Base-by-base conservation (phyloP, 2,329 filamentous ascomycete species). In the Paraphaeosphaeria minitans region DNA sequence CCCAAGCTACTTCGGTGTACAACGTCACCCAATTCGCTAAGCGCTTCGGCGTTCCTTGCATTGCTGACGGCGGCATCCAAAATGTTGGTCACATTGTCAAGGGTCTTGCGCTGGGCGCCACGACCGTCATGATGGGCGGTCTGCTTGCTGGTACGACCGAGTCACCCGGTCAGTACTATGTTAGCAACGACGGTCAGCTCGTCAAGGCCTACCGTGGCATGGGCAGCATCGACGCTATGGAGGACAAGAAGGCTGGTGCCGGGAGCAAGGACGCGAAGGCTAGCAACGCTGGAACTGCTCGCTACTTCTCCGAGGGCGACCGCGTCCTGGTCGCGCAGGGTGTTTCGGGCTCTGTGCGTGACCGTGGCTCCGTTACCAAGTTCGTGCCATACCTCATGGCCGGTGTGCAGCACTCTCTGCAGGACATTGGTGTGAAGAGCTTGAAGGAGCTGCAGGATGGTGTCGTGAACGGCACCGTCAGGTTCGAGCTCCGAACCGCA, bases 21-120 rank as follows among this genome's bases (percentile, higher is more conserved):
- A 91, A 89, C 68, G 95, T 99, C 70, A 89, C 91, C 72, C 83
- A 87, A 55, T 99, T 99, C 72, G 94, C 95, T 53, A 90, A 90
- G 58, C 89, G 88, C 67, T 99, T 99, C 73, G 95, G 96, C 62
- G 93, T 99, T 67, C 95, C 95, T 58, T 98, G 94, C 81, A 98
- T 99, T 75, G 95, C 95, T 60, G 95, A 99, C 72, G 95, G 95
- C 71, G 95, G 95, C 80, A 91, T 99, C 69, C 95, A 99, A 81
- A 99, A 99, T 75, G 91, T 99, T 66, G 95, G 95, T 56, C 96
- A 99, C 83, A 97, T 99, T 67, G 95, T 99, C 79, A 99, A 99
- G 86, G 94, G 93, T 76, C 88, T 99, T 66, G 89, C 95, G 48
- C 88, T 99, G 64, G 95, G 95, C 68, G 95, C 95, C 59, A 92